Percentiles rank a stretch among this genome's conserved stretches.
phyloP scores from a whole-genome alignment of 2,329 filamentous ascomycete genomes.

The Fusarium illudens region DNA sequence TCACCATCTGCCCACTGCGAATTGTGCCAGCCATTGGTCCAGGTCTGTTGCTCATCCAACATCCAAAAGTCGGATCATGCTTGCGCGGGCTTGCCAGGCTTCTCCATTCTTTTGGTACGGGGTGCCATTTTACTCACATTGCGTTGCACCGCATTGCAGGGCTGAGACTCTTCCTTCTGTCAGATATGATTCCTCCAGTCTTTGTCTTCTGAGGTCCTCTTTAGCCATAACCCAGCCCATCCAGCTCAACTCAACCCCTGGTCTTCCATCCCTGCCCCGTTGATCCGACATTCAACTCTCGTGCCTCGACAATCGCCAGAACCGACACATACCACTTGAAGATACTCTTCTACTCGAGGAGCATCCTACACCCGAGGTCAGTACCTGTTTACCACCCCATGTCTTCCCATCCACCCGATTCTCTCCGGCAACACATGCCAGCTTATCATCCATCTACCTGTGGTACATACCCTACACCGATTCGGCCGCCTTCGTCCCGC shows the following conservation, averaged over 20 bases:
- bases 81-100: slow-evolving; percentile 29
- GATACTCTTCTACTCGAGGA: slow-evolving; percentile 1
- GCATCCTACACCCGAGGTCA: slow-evolving; percentile 3
- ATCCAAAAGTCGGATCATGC: slow-evolving; percentile 36
- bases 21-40: slow-evolving; percentile 16
- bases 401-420: slow-evolving; percentile 31
- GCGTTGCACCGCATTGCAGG: slow-evolving; percentile 23
- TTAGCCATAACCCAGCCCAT: slow-evolving; percentile 9
- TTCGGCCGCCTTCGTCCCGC: neutral
- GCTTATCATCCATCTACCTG: neutral
- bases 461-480: slow-evolving; percentile 30
- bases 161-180: slow-evolving; percentile 6
- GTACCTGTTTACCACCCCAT: slow-evolving; percentile 5
- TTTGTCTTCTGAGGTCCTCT: neutral
- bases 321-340: slow-evolving; percentile 3
- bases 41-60: slow-evolving; percentile 29
- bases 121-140: slow-evolving; percentile 12
- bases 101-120: slow-evolving; percentile 14
- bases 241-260: neutral
- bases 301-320: neutral
- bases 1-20: slow-evolving; percentile 40
- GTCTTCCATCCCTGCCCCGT: neutral
- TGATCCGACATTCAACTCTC: slow-evolving; percentile 1
- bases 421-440: slow-evolving; percentile 33
- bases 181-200: slow-evolving; percentile 1